Evolutionary conservation across 1,139 yeast genomes (phyloP), one percentile per base, ranked within the genome.

Genomic region (Taphrina wiesneri): DNA sequence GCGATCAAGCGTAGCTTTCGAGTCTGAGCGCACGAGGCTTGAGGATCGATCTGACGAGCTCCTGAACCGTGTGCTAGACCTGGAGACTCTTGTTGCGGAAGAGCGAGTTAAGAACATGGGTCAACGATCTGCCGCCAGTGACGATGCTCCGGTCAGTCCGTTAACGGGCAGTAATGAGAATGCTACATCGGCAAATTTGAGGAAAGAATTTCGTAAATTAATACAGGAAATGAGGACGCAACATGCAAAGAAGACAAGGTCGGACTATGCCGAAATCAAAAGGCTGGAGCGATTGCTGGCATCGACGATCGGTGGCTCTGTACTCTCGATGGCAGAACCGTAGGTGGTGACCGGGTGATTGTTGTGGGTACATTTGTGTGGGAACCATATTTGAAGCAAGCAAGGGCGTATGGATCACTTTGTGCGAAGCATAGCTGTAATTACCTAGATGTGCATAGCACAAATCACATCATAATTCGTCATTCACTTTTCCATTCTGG

Each of bases 221-320:
- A 68, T 69, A 32, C 62, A 69, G 28, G 71, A 70, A 53, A 65
- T 70, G 65, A 53, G 68, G 28, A 54, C 49, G 15, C 67, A 65
- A 32, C 70, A 70, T 46, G 69, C 67, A 17, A 64, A 51, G 47
- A 67, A 57, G 23, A 32, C 69, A 60, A 53, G 65, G 66, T 67
- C 68, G 39, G 71, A 70, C 66, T 67, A 47, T 19, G 71, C 69
- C 34, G 72, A 70, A 63, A 63, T 71, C 53, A 68, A 69, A 49
- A 57, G 71, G 56, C 63, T 70, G 45, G 71, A 70, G 53, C 53
- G 46, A 43, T 59, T 49, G 2, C 11, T 49, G 34, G 54, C 54
- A 1, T 39, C 43, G 17, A 39, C 13, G 19, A 39, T 15, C 17
- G 19, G 19, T n/a, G 43, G 43, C 43, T 6, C 34, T 30, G 11